A percentile compares a stretch with the other conserved stretches of the same genome.
Conservation (phyloP, 768 basidiomycete species). For the Suillus cothurnatus region DNA sequence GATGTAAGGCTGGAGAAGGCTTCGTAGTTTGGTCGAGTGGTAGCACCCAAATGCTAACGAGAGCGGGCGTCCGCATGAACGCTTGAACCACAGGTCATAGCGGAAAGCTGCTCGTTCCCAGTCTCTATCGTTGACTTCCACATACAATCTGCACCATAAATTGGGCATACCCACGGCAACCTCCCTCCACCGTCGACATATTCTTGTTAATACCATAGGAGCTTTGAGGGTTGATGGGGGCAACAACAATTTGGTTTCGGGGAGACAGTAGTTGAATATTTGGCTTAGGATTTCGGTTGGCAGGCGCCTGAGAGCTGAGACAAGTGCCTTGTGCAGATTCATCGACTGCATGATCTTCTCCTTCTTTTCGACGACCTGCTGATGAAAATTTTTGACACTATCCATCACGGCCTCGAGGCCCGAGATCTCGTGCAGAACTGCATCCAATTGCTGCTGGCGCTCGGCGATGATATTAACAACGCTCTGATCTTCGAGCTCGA, state of each 20-base stretch:
- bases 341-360: conserved; percentile 22
- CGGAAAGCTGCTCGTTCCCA: background rate
- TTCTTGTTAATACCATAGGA: background rate
- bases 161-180: background rate
- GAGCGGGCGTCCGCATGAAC: background rate
- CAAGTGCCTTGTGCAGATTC: conserved; percentile 23
- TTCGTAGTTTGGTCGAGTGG: background rate
- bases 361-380: conserved; percentile 21
- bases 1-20: background rate
- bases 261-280: conserved; percentile 45
- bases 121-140: no score
- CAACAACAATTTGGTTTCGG: conserved; percentile 6
- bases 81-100: background rate
- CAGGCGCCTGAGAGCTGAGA: conserved; percentile 38
- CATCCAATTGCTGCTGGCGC: conserved; percentile 17
- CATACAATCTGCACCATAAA: background rate
- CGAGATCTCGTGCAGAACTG: conserved; percentile 16
- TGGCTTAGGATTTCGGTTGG: conserved; percentile 50
- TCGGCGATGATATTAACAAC: conserved; percentile 20
- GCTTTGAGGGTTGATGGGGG: background rate
- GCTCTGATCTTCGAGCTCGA: conserved; percentile 13
- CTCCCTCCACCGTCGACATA: background rate
- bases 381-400: conserved; percentile 13
- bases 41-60: background rate
- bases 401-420: conserved; percentile 18